These are phyloP conservation scores for Teratosphaeria epicoccoides DNA, from an alignment of 2,329 filamentous ascomycete genomes.

Conservation along the genomic window DNA sequence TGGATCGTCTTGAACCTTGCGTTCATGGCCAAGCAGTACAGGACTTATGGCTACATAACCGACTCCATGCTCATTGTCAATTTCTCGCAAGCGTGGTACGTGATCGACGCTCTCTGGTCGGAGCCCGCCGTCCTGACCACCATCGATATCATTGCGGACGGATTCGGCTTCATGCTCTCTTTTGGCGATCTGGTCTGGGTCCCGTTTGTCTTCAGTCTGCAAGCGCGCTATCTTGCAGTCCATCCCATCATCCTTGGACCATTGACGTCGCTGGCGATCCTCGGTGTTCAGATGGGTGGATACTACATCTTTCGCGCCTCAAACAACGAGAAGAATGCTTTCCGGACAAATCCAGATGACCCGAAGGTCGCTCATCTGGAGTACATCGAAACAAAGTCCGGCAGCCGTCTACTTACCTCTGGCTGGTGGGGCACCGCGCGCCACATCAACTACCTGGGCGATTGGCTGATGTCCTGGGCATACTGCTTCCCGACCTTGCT, in stretches of 20 bases:
- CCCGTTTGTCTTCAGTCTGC: conserved; percentile 77
- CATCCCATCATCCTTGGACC: conserved; percentile 72
- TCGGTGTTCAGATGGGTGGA: conserved; percentile 58
- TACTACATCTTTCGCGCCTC: conserved; percentile 88
- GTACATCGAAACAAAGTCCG: conserved; percentile 74
- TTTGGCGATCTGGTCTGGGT: conserved; percentile 93
- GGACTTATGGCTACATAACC: conserved; percentile 68
- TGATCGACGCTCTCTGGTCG: conserved; percentile 76
- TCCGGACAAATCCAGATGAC: conserved; percentile 77
- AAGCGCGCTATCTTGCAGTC: conserved; percentile 72
- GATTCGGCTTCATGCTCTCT: conserved; percentile 88
- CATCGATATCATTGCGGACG: conserved; percentile 87
- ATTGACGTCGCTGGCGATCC: conserved; percentile 52
- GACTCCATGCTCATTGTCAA: conserved; percentile 78
- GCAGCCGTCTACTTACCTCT: conserved; percentile 68
- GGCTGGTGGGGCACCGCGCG: conserved; percentile 91
- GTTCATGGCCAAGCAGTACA: conserved; percentile 80
- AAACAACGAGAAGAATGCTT: conserved; percentile 91
- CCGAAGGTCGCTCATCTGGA: conserved; percentile 68
- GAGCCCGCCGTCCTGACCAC: conserved; percentile 83
- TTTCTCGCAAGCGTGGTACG: conserved; percentile 67
- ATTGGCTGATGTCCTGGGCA: conserved; percentile 89
- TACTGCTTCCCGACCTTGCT: conserved; percentile 80
- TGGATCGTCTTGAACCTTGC: conserved; percentile 80
- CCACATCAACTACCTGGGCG: conserved; percentile 92